phyloP scores from a whole-genome alignment of 2,329 filamentous ascomycete genomes.

The Blastomyces silverae region DNA sequence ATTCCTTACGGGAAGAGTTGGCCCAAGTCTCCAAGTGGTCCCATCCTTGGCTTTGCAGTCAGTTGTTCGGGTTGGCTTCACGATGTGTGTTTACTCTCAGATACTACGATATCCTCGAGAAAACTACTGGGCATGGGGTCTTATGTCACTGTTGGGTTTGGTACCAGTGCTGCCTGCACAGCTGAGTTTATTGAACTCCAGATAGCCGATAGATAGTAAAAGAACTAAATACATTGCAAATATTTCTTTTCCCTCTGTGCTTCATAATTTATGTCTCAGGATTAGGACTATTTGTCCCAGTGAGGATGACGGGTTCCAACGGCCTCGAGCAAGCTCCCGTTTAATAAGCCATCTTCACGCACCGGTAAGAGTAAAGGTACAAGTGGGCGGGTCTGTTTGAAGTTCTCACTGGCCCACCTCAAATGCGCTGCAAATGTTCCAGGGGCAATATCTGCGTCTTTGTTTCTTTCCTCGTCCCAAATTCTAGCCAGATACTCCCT shows the following conservation, averaged over 20 bases:
- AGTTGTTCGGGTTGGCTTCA: conserved; percentile 5
- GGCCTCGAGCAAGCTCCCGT: neutral
- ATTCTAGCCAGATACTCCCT: conserved; percentile 30
- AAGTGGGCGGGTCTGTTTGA: conserved; percentile 6
- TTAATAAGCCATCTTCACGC: neutral
- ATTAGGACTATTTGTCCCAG: neutral
- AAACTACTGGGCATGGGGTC: conserved; percentile 11
- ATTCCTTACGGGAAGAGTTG: neutral
- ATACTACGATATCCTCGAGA: conserved; percentile 13
- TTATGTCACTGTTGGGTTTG: conserved; percentile 12
- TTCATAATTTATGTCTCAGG: neutral
- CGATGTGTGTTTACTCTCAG: conserved; percentile 7
- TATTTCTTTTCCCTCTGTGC: neutral
- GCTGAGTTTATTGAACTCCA: neutral
- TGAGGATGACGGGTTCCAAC: neutral
- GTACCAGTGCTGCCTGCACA: conserved; percentile 9
- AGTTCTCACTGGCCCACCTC: conserved; percentile 14
- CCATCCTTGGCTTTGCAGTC: conserved; percentile 1
- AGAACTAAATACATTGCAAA: neutral
- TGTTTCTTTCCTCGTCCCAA: conserved; percentile 31
- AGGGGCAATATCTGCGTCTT: conserved; percentile 27
- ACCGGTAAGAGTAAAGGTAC: conserved; percentile 4
- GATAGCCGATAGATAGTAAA: neutral
- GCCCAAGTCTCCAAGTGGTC: neutral
- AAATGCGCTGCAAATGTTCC: conserved; percentile 16